Evolutionary conservation across 306 rosid species (phyloP), one percentile per base, ranked within the genome.

Genomic region (Quercus bicolor): DNA sequence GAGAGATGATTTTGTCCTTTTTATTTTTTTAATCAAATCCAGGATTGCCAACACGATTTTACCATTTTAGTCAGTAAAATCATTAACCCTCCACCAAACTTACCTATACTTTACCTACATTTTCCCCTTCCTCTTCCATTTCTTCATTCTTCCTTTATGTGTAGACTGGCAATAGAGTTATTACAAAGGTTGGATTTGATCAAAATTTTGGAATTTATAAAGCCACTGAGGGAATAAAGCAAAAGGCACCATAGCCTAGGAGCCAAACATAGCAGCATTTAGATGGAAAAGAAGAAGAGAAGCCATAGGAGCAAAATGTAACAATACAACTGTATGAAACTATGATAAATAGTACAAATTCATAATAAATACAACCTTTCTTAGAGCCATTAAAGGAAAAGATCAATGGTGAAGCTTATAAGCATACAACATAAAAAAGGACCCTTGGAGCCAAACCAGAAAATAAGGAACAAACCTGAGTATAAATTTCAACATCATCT

Each of bases 381-480:
- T 26, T 23, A 23, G 3, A 23, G 33, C 4, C 11, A 43, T 43
- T 43, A 43, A 33, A 62, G 37, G 37, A 14, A 64, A 29, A 21
- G 24, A 73, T 72, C 33, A 55, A 61, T 48, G 74, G 57, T 23
- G 26, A 69, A 73, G 79, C 57, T 66, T 23, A 68, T 55, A 65
- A 70, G 48, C 43, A 69, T 33, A 77, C 37, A 78, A 37, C 24
- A 73, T 66, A 79, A 70, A 48, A 79, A 79, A 75, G 72, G 77
- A 40, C 53, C 31, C 43, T 56, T 31, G 60, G 61, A 5, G 51
- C 64, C 29, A 33, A 61, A 68, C 62, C 6, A 28, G 68, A 76
- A 34, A 56, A 48, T 64, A 48, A 57, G 72, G 19, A 74, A 5
- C 76, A 80, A 78, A 96, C 99, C 97, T 93, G 94, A 72, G 94